Evolutionary conservation across 352 stramenopile genomes (phyloP).

Genomic region (Phytophthora tubulina): DNA sequence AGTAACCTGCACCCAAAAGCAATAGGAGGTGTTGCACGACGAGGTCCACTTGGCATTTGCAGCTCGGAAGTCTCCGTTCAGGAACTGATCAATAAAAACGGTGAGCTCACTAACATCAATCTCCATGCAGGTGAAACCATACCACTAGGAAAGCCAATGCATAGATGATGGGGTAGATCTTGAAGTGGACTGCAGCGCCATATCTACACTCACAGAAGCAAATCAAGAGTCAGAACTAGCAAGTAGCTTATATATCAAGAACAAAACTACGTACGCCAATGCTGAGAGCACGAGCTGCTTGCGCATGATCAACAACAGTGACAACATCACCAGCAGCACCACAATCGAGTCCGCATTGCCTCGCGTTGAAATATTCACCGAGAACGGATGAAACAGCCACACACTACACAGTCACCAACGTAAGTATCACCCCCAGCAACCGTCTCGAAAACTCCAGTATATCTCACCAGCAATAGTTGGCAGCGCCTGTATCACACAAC

Average conservation of each 20-base stretch:
- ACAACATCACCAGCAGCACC: constrained; percentile 94
- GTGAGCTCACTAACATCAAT: neutral
- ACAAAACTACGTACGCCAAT: constrained; percentile 58
- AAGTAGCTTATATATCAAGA: neutral
- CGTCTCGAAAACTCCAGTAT: neutral
- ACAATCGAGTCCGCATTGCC: constrained; percentile 97
- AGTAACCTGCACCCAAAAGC: constrained; percentile 61
- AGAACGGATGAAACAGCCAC: constrained; percentile 98
- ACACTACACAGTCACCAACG: constrained; percentile 51
- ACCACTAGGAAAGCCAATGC: constrained; percentile 89
- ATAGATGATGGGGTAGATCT: constrained; percentile 99
- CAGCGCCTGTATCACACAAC: constrained; percentile 48
- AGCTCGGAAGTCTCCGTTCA: constrained; percentile 71
- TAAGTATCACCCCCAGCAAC: constrained; percentile 1
- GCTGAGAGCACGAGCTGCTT: constrained; percentile 80
- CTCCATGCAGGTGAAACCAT: constrained; percentile 17
- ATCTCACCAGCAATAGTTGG: constrained; percentile 66
- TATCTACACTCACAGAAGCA: constrained; percentile 62
- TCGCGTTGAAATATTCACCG: constrained; percentile 99
- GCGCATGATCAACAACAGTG: constrained; percentile 86
- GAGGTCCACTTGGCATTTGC: constrained; percentile 58
- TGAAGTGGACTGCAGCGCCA: constrained; percentile 97
- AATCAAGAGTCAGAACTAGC: constrained; percentile 5
- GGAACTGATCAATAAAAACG: constrained; percentile 51
- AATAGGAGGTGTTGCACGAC: constrained; percentile 63